Evolutionary conservation across 2,329 filamentous ascomycete species (phyloP), one percentile per base, ranked within the genome.

Genomic region (Harringtonia aguacate): DNA sequence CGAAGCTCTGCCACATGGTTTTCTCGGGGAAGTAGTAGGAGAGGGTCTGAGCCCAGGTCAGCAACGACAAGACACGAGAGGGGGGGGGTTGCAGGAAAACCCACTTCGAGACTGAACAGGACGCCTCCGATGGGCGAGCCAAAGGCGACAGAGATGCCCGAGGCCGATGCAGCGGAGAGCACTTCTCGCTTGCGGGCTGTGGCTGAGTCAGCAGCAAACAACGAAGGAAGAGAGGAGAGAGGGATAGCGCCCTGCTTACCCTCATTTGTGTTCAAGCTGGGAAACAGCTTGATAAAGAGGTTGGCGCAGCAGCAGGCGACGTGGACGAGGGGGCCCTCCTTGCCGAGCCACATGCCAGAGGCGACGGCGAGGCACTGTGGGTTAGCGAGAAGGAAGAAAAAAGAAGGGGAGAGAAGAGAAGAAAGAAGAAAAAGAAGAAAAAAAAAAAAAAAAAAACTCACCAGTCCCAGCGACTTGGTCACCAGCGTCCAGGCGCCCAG

Each of bases 1-100:
- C 92, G 58, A 98, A 98, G 56, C 88, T 95, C 61, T 95, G 92
- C 92, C 92, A 98, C 92, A 98, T 97, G 10, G 92, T 97, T 64
- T 97, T 97, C 64, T 97, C 90, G 0, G 92, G 90, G 54, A 97
- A 97, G 62, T 95, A 97, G 61, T 95, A 97, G 1, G 88, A 94
- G 3, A 97, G 70, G 73, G 94, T 87, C 76, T 85, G 43, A 10
- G n/a, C n/a, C 18, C 10, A 10, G 14, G 38, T 43, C 27, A 53
- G 51, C 14, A 4, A 15, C 8, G n/a, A 12, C 2, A 22, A 24
- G 4, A 27, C 10, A 24, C 3, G 4, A 13, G 30, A 10, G 13
- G 15, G 15, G 14, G 28, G 20, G 7, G 22, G 20, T 17, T 20
- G 12, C 1, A 21, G 17, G 21, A 36, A 44, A 60, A 52, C 65